phyloP scores from a whole-genome alignment of 768 basidiomycete species.

The Termitomyces sp. region DNA sequence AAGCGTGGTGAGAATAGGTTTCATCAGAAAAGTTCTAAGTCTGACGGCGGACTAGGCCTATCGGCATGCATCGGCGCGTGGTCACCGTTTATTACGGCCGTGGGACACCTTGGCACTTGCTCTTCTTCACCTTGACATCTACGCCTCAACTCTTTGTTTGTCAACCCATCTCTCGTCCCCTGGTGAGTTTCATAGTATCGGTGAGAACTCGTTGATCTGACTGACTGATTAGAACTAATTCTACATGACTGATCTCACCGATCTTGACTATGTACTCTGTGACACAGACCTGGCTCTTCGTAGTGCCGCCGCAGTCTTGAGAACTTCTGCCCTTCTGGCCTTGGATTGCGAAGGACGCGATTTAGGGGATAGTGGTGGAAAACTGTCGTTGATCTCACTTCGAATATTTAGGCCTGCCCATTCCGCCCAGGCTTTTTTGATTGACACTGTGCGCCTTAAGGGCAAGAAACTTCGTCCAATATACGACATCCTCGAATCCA shows the following conservation, averaged over 20 bases:
- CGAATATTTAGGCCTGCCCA: not conserved
- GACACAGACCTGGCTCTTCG: not conserved
- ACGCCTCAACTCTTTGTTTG: not conserved
- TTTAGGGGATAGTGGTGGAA: not conserved
- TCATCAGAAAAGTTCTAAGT: not conserved
- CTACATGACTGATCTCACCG: not conserved
- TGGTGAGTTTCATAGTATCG: not conserved
- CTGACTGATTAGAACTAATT: not conserved
- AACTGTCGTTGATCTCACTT: slow-evolving; percentile 6
- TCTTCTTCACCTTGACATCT: not conserved
- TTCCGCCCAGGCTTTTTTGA: not conserved
- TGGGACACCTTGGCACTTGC: not conserved
- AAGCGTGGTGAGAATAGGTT: not conserved
- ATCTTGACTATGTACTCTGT: slow-evolving; percentile 6
- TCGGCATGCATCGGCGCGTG: not conserved
- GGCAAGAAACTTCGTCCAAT: not conserved
- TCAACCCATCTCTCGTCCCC: not conserved
- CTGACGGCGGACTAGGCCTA: not conserved
- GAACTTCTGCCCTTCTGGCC: not conserved
- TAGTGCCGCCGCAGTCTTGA: not conserved
- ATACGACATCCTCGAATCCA: slow-evolving; percentile 10
- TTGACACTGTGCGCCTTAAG: slow-evolving; percentile 3
- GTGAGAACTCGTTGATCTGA: not conserved
- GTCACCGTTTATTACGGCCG: not conserved
- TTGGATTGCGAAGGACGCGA: slow-evolving; percentile 15